A percentile compares a stretch with the other conserved stretches of the same genome.
Conservation (phyloP, 2,329 filamentous ascomycete species). For the Nothopassalora personata region DNA sequence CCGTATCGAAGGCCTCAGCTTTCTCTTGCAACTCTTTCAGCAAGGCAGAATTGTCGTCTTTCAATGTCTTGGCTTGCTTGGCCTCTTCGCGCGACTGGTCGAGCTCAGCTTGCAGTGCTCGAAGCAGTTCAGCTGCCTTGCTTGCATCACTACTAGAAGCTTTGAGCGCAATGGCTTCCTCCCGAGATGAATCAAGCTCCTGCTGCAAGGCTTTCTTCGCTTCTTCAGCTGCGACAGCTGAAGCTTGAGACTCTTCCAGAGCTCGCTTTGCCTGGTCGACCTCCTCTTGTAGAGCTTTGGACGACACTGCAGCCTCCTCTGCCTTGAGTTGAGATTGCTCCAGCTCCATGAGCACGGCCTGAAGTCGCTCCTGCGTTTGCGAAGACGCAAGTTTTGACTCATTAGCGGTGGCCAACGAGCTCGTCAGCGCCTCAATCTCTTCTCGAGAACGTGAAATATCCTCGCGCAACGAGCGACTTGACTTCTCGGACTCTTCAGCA, state of each 20-base stretch:
- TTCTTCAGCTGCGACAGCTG: neutral
- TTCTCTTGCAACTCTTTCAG: conserved; percentile 4
- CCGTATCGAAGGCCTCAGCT: conserved; percentile 9
- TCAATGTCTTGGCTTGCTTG: neutral
- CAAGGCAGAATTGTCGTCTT: neutral
- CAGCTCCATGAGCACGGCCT: neutral
- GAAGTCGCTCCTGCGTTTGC: neutral
- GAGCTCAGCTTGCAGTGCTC: conserved; percentile 2
- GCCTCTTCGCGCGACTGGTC: conserved; percentile 10
- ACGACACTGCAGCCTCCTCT: neutral
- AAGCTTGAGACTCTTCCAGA: neutral
- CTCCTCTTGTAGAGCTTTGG: neutral
- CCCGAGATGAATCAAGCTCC: conserved; percentile 1
- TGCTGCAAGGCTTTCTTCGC: neutral
- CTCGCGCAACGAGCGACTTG: neutral
- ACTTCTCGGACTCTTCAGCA: neutral
- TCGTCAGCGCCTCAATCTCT: neutral
- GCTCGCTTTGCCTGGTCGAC: neutral
- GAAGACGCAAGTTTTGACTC: neutral
- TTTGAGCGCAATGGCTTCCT: conserved; percentile 4
- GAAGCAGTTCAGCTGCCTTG: neutral
- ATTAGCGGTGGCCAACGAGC: neutral
- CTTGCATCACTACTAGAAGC: neutral
- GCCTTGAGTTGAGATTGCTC: neutral
- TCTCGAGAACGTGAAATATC: neutral